A percentile compares a stretch with the other conserved stretches of the same genome.
These are phyloP conservation scores for Chrysoporthe cubensis DNA, from an alignment of 2,329 filamentous ascomycete species.

Conservation along the genomic window DNA sequence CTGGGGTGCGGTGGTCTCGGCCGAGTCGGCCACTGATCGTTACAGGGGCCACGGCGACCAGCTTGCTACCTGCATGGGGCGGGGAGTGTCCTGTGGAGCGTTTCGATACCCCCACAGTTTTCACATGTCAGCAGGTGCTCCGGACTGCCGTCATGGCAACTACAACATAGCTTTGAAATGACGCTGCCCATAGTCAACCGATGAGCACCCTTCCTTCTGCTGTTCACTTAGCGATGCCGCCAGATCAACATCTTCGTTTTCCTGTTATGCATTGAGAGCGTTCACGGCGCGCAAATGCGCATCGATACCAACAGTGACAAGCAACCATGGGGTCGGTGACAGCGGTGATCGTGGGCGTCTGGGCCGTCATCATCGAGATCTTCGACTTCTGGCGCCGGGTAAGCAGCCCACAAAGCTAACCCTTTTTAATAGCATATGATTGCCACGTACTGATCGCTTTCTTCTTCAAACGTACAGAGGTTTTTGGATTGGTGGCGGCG, in stretches of 20 bases:
- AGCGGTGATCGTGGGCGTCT: constrained; percentile 51
- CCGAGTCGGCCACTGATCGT: constrained; percentile 6
- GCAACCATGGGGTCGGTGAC: constrained; percentile 27
- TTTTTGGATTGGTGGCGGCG: constrained; percentile 68
- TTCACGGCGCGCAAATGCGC: constrained; percentile 16
- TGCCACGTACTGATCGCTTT: constrained; percentile 5
- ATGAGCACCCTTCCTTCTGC: not conserved
- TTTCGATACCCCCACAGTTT: constrained; percentile 12
- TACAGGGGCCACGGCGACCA: not conserved
- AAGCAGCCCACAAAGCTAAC: constrained; percentile 31
- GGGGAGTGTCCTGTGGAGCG: not conserved
- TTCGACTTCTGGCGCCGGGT: constrained; percentile 66
- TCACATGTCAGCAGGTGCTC: constrained; percentile 18
- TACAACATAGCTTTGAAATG: not conserved
- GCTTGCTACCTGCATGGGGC: not conserved
- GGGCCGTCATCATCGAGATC: constrained; percentile 65
- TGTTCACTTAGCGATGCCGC: not conserved
- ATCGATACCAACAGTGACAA: not conserved
- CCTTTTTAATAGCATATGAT: not conserved
- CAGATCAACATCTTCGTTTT: not conserved
- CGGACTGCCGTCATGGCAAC: not conserved
- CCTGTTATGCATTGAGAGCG: not conserved
- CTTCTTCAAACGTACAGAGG: constrained; percentile 54
- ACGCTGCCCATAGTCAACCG: not conserved
- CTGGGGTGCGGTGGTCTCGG: not conserved